Percentiles rank a stretch among this genome's conserved stretches.
Conservation (phyloP, 441 rosid species). For the Croton setiger region DNA sequence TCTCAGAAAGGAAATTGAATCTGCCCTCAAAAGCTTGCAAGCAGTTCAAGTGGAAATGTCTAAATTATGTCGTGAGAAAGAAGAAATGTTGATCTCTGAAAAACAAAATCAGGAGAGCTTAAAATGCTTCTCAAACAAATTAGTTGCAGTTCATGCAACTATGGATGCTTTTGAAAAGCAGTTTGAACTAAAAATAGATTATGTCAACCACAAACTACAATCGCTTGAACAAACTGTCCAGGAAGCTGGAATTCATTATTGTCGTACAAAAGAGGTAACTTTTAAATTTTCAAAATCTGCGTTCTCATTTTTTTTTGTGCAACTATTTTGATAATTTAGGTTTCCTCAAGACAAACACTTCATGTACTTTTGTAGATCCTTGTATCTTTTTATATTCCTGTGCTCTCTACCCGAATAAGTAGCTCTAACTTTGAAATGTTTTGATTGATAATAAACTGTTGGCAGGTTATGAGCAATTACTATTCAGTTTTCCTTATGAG, state of each 20-base stretch:
- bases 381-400: not conserved
- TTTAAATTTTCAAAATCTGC: conserved; percentile 8
- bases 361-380: not conserved
- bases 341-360: not conserved
- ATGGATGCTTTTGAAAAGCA: conserved; percentile 52
- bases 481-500: not conserved
- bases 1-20: conserved; percentile 77
- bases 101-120: conserved; percentile 50
- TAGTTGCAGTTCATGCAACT: conserved; percentile 47
- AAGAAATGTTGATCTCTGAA: conserved; percentile 54
- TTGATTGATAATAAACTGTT: not conserved
- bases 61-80: conserved; percentile 60
- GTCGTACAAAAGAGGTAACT: conserved; percentile 58
- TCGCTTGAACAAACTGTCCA: conserved; percentile 39
- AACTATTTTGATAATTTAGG: conserved; percentile 6
- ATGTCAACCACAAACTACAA: conserved; percentile 46
- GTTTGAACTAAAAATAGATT: conserved; percentile 42
- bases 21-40: conserved; percentile 75
- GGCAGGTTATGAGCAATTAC: not conserved
- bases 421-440: not conserved
- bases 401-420: not conserved
- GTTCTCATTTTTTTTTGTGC: not conserved
- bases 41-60: conserved; percentile 73
- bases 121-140: conserved; percentile 45
- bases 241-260: conserved; percentile 44